These are phyloP conservation scores for Calocera cornea DNA, from an alignment of 768 basidiomycete species.

Conservation along the genomic window DNA sequence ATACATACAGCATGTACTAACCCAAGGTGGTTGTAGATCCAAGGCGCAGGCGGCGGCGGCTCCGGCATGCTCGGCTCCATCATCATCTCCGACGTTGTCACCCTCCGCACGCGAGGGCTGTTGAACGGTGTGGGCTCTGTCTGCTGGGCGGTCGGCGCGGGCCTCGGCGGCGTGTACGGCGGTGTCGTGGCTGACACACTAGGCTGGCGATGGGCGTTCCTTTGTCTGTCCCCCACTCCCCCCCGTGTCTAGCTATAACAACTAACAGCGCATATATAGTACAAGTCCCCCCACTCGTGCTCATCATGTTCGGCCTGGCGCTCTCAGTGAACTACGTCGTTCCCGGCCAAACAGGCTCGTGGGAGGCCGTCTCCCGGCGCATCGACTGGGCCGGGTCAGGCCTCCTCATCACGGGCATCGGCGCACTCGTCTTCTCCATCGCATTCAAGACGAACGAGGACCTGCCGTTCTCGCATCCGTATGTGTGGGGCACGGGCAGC, in stretches of 20 bases:
- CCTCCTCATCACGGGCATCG: conserved; percentile 1
- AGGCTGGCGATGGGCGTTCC: not conserved
- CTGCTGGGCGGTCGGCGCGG: not conserved
- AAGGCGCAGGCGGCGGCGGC: not conserved
- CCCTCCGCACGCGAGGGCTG: not conserved
- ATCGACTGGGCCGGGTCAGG: not conserved
- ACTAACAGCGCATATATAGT: not conserved
- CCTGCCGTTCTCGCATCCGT: not conserved
- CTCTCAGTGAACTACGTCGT: not conserved
- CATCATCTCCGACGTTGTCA: conserved; percentile 2
- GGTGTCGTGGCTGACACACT: not conserved
- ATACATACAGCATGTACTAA: not conserved
- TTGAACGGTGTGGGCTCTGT: not conserved
- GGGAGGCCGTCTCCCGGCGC: not conserved
- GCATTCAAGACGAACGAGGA: conserved; percentile 4
- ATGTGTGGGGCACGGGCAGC: not conserved
- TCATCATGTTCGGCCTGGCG: not conserved
- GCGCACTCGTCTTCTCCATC: not conserved
- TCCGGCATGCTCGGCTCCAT: not conserved
- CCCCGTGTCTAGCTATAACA: not conserved
- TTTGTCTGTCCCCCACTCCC: not conserved
- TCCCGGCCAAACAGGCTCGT: not conserved
- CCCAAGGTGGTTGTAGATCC: not conserved
- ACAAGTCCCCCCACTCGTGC: not conserved
- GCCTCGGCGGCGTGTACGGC: not conserved